Percentiles rank a stretch among this genome's conserved stretches.
phyloP scores from a whole-genome alignment of 495 filamentous ascomycete genomes.

The Podospora appendiculata region DNA sequence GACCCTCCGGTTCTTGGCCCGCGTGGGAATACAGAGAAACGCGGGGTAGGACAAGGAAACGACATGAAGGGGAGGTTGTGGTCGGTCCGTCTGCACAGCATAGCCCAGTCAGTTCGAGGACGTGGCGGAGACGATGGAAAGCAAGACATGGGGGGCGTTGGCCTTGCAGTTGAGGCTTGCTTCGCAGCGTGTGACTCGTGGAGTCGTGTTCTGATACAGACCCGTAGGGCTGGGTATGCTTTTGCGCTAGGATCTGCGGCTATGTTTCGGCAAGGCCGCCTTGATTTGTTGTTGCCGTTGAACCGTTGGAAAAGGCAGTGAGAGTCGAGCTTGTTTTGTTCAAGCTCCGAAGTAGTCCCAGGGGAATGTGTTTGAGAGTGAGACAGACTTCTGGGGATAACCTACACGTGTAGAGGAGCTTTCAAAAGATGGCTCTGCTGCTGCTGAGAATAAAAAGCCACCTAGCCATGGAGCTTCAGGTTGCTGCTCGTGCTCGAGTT shows the following conservation, averaged over 20 bases:
- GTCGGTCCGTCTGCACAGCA: not conserved
- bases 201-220: not conserved
- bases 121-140: not conserved
- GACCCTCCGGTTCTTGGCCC: not conserved
- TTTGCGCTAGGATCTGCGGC: not conserved
- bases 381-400: too few species aligned
- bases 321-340: not conserved
- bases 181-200: constrained; percentile 1
- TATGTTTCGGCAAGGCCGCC: too few species aligned
- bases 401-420: too few species aligned
- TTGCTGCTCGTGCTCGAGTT: too few species aligned
- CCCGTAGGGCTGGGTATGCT: not conserved
- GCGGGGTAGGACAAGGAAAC: not conserved
- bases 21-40: not conserved
- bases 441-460: too few species aligned
- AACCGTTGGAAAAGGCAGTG: not conserved
- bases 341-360: too few species aligned
- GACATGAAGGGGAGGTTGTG: not conserved
- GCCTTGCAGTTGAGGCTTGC: constrained; percentile 1
- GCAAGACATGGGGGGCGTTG: not conserved
- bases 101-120: not conserved
- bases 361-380: too few species aligned
- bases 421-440: too few species aligned
- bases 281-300: not conserved
- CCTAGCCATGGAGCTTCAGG: too few species aligned